phyloP scores from a whole-genome alignment of 768 basidiomycete species.

The Ephemerocybe angulata region DNA sequence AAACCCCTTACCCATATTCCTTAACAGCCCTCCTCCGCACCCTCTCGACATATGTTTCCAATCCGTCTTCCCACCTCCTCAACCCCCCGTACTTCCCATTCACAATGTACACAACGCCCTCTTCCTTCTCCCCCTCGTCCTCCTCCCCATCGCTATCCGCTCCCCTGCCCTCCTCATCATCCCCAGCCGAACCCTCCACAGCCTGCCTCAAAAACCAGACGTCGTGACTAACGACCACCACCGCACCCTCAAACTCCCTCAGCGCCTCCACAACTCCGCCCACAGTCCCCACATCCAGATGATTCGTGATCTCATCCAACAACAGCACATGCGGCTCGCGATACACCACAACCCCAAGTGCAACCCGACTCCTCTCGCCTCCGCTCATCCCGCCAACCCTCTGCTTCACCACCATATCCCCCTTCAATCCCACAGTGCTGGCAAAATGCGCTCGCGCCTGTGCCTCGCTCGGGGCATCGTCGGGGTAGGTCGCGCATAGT shows the following conservation, averaged over 20 bases:
- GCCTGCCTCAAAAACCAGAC: conserved; percentile 34
- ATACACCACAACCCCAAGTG: conserved; percentile 53
- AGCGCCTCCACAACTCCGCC: conserved; percentile 51
- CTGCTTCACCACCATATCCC: conserved; percentile 38
- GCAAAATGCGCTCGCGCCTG: conserved; percentile 36
- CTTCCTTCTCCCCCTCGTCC: conserved; percentile 13
- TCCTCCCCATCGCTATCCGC: conserved; percentile 13
- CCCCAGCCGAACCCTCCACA: conserved; percentile 25
- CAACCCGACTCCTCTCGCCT: conserved; percentile 57
- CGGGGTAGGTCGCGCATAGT: conserved; percentile 24
- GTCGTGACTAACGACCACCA: conserved; percentile 68
- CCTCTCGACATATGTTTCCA: conserved; percentile 30
- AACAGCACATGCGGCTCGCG: conserved; percentile 51
- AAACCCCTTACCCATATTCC: not conserved
- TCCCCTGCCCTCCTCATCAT: conserved; percentile 19
- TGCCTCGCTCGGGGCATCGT: conserved; percentile 23
- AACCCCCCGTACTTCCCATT: conserved; percentile 27
- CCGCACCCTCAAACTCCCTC: conserved; percentile 47
- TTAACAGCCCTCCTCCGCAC: conserved; percentile 10
- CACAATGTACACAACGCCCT: conserved; percentile 27
- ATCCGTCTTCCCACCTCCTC: conserved; percentile 27
- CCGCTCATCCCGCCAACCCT: conserved; percentile 43
- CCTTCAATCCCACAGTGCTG: conserved; percentile 36
- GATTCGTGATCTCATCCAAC: conserved; percentile 65
- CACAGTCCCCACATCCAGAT: conserved; percentile 62